phyloP scores from a whole-genome alignment of 2,329 filamentous ascomycete genomes.

The Apiospora saccharicola region DNA sequence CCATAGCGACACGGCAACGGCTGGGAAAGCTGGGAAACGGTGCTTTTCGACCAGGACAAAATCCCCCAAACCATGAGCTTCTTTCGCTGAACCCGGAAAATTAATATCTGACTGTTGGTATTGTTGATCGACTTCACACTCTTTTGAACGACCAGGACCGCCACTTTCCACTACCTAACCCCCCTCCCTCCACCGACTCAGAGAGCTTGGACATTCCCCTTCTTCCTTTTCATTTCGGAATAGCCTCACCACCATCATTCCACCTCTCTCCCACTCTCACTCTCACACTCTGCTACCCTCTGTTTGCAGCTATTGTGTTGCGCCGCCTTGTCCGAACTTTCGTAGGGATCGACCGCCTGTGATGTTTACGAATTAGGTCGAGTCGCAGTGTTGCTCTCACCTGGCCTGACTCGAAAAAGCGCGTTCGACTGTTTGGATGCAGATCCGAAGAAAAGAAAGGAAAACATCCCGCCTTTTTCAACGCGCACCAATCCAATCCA shows the following conservation, averaged over 20 bases:
- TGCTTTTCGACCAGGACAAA: background rate
- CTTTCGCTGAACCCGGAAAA: background rate
- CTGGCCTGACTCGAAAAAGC: slow-evolving; percentile 16
- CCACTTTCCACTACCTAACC: background rate
- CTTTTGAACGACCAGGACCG: background rate
- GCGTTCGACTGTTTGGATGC: background rate
- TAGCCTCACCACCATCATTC: slow-evolving; percentile 10
- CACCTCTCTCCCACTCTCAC: background rate
- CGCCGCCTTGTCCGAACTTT: background rate
- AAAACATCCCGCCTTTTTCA: background rate
- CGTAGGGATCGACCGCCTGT: slow-evolving; percentile 15
- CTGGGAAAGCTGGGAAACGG: slow-evolving; percentile 3
- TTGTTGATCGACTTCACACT: slow-evolving; percentile 19
- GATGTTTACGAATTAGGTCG: slow-evolving; percentile 13
- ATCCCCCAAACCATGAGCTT: background rate
- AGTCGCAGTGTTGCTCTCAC: slow-evolving; percentile 21
- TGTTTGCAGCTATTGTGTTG: too few relatives aligned
- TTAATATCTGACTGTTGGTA: slow-evolving; percentile 9
- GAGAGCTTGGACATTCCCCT: slow-evolving; percentile 19
- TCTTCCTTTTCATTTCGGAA: slow-evolving; percentile 1
- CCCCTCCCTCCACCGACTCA: slow-evolving; percentile 4
- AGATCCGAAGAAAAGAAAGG: background rate
- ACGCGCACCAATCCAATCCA: slow-evolving; percentile 5
- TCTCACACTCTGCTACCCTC: background rate
- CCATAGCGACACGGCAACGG: background rate